Percentiles rank a stretch among this genome's conserved stretches.
Evolutionary conservation across 2,329 filamentous ascomycete species (phyloP).

Genomic region (Talaromyces piceae): DNA sequence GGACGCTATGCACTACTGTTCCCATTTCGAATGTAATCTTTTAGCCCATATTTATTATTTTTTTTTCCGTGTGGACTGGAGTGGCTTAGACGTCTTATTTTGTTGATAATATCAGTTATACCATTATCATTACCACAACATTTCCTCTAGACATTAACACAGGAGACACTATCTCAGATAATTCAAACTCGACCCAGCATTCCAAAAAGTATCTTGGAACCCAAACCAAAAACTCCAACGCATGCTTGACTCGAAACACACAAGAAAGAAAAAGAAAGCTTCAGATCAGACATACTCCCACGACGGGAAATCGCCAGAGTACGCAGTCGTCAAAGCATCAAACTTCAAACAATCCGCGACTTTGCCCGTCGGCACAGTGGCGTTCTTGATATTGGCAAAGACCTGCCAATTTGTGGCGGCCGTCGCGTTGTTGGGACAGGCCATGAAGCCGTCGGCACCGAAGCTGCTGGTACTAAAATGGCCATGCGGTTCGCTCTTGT

Average conservation of each 20-base stretch:
- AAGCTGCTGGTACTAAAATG: slow-evolving; percentile 28
- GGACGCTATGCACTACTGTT: too few relatives aligned
- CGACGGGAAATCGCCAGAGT: slow-evolving; percentile 20
- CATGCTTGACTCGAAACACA: too few relatives aligned
- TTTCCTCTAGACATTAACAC: too few relatives aligned
- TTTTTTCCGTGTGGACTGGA: too few relatives aligned
- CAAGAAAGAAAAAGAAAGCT: background rate
- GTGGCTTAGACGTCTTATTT: too few relatives aligned
- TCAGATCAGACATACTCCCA: slow-evolving; percentile 36
- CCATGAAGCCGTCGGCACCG: slow-evolving; percentile 36
- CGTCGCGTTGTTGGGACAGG: slow-evolving; percentile 28
- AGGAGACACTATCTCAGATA: too few relatives aligned
- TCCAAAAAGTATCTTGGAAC: too few relatives aligned
- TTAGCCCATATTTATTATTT: too few relatives aligned
- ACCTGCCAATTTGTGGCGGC: slow-evolving; percentile 31
- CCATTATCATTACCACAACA: too few relatives aligned
- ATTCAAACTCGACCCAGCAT: too few relatives aligned
- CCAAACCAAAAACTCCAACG: background rate
- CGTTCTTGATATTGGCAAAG: slow-evolving; percentile 33
- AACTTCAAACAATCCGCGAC: slow-evolving; percentile 34
- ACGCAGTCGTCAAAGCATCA: slow-evolving; percentile 26
- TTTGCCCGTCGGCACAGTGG: slow-evolving; percentile 33
- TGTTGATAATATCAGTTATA: too few relatives aligned
- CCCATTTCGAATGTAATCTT: too few relatives aligned
- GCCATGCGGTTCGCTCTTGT: slow-evolving; percentile 17